Percentiles rank a stretch among this genome's conserved stretches.
These are phyloP conservation scores for Phytopythium litorale DNA, from an alignment of 352 stramenopile species.

Conservation along the genomic window DNA sequence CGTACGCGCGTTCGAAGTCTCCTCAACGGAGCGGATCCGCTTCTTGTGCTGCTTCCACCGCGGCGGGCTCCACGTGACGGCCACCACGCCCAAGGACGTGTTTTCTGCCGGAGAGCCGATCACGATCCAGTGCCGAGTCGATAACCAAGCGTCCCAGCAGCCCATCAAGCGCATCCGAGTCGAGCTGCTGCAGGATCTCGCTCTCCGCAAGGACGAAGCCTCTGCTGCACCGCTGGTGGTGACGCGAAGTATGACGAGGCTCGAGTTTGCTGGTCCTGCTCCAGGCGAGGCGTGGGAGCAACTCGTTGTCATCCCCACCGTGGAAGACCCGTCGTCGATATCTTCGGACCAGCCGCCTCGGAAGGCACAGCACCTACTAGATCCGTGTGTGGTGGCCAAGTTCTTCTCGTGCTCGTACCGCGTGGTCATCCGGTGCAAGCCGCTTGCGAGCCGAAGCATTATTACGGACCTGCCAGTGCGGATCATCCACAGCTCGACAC, in stretches of 20 bases:
- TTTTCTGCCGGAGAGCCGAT: constrained; percentile 15
- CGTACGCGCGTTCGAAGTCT: constrained; percentile 23
- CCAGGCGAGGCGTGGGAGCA: constrained; percentile 13
- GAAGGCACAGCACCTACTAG: constrained; percentile 4
- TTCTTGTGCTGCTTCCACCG: constrained; percentile 29
- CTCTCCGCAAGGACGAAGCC: constrained; percentile 14
- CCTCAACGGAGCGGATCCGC: constrained; percentile 15
- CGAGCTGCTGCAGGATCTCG: constrained; percentile 23
- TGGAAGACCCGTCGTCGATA: constrained; percentile 15
- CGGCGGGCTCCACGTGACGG: constrained; percentile 18
- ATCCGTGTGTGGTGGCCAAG: constrained; percentile 18
- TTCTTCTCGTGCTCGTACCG: constrained; percentile 28
- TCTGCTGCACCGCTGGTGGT: constrained; percentile 11
- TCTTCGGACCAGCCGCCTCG: constrained; percentile 9
- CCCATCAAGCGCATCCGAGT: constrained; percentile 17
- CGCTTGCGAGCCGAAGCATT: constrained; percentile 16
- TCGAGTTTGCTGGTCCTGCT: constrained; percentile 9
- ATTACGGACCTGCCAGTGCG: constrained; percentile 18
- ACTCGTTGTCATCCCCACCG: constrained; percentile 11
- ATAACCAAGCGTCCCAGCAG: constrained; percentile 17
- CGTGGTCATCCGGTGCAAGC: constrained; percentile 26
- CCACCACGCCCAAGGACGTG: constrained; percentile 20
- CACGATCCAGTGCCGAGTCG: constrained; percentile 14
- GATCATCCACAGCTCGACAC: constrained; percentile 20
- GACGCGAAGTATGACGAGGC: constrained; percentile 20